Base-by-base conservation (phyloP, 768 basidiomycete genomes). In the Russula sp. region DNA sequence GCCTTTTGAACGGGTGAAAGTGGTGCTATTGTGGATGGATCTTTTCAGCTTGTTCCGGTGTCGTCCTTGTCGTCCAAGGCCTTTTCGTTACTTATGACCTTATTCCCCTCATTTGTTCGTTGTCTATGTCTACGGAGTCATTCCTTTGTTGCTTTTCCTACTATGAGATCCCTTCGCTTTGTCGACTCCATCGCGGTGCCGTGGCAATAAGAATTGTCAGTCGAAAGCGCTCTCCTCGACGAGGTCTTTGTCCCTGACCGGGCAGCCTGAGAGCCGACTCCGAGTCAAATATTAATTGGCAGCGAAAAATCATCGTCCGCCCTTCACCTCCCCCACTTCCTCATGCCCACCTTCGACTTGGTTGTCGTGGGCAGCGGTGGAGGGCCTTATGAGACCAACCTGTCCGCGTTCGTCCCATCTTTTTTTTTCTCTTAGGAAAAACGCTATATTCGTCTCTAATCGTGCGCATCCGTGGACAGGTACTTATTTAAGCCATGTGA, bases 371-470 rank as follows among this genome's bases (percentile, higher is more conserved):
- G 86, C 51, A 70, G 70, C 60, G 74, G 93, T 59, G 95, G 95
- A 48, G 95, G 95, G 52, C 93, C 92, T 8, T 81, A 87, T 67
- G 95, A 98, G 73, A 87, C 86, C 25, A 90, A 98, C 75, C 74
- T 97, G 65, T 91, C 90, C 32, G 87, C 84, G 93, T 93, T 71
- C 66, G 86, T 80, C 48, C 43, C 61, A 56, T 61, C 45, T 54
- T 20, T 45, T 42, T 47, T 16, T 49, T 63, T 55, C 45, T 54
- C 58, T 41, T 47, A 48, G 66, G 63, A n/a, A n/a, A 32, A n/a
- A 35, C 20, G 54, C 36, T 3, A 49, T 22, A 25, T 46, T 18
- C 63, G 49, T 60, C 59, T 53, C 52, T 25, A 7, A 34, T 68
- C 45, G 48, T 52, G 53, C 61, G 29, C 64, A 52, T 64, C 32